Evolutionary conservation across 2,329 filamentous ascomycete species (phyloP).

Genomic region (Cladophialophora exuberans): DNA sequence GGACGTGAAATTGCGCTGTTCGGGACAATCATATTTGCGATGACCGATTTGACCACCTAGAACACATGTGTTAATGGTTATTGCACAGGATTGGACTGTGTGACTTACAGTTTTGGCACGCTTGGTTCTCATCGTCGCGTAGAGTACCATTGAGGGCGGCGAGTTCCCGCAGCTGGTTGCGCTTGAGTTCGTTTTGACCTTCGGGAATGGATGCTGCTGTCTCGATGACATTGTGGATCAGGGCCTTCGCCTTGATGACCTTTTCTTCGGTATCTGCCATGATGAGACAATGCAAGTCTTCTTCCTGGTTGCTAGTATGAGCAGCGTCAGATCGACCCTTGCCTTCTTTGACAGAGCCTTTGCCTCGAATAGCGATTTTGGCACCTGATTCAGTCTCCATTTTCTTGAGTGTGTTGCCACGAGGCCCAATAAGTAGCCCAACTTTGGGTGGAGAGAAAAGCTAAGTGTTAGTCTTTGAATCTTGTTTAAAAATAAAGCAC

Average conservation of each 20-base stretch:
- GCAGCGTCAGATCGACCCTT: conserved; percentile 98
- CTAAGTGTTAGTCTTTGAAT: conserved; percentile 87
- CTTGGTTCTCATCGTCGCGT: conserved; percentile 98
- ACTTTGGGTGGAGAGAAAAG: conserved; percentile 82
- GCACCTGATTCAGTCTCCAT: conserved; percentile 97
- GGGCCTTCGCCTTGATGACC: conserved; percentile 97
- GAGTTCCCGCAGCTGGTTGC: conserved; percentile 96
- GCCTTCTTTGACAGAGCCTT: conserved; percentile 99
- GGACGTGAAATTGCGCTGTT: conserved; percentile 97
- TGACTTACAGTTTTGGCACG: conserved; percentile 86
- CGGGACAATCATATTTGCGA: conserved; percentile 97
- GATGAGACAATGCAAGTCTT: conserved; percentile 97
- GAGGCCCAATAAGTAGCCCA: conserved; percentile 99
- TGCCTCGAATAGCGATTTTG: conserved; percentile 99
- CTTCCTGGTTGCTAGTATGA: conserved; percentile 99
- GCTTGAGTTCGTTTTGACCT: conserved; percentile 98
- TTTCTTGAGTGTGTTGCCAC: conserved; percentile 99
- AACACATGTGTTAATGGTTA: conserved; percentile 9
- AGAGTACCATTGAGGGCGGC: conserved; percentile 98
- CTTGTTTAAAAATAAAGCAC: conserved; percentile 36
- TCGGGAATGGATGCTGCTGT: conserved; percentile 98
- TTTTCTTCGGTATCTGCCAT: conserved; percentile 99
- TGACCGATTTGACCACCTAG: conserved; percentile 90
- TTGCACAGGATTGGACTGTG: background rate
- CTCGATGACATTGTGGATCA: conserved; percentile 98